phyloP scores from a whole-genome alignment of 495 filamentous ascomycete genomes.

The Pyrenopolyporus hunteri region DNA sequence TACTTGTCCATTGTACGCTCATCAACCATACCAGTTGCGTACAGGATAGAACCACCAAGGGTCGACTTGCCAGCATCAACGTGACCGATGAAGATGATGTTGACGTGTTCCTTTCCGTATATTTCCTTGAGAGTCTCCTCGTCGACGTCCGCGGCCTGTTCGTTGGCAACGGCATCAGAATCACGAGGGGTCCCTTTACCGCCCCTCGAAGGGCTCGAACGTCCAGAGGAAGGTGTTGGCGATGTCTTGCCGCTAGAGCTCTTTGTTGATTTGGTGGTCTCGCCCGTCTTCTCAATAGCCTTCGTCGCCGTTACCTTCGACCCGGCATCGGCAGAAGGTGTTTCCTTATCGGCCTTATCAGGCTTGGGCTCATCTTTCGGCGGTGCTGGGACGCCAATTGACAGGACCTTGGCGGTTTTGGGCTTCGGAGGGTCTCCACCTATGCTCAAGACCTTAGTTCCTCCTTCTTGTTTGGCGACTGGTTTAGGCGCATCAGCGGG shows the following conservation, averaged over 20 bases:
- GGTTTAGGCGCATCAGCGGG: conserved; percentile 49
- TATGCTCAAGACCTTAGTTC: conserved; percentile 61
- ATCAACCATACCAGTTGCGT: conserved; percentile 97
- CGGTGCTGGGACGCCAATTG: conserved; percentile 62
- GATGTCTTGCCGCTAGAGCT: conserved; percentile 73
- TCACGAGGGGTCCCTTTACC: conserved; percentile 65
- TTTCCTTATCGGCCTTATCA: conserved; percentile 53
- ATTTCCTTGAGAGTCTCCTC: conserved; percentile 91
- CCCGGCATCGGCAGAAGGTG: conserved; percentile 61
- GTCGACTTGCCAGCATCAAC: conserved; percentile 98
- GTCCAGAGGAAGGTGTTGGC: conserved; percentile 77
- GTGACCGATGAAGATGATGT: conserved; percentile 97
- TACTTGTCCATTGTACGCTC: conserved; percentile 98
- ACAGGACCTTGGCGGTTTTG: conserved; percentile 71
- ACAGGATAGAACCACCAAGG: conserved; percentile 88
- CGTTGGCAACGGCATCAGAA: conserved; percentile 82
- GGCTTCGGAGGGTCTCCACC: conserved; percentile 57
- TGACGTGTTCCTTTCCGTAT: conserved; percentile 98
- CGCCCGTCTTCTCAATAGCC: conserved; percentile 82
- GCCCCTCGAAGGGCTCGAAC: conserved; percentile 69
- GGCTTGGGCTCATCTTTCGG: conserved; percentile 67
- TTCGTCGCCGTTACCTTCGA: conserved; percentile 67
- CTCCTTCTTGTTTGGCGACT: conserved; percentile 52
- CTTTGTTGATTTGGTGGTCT: conserved; percentile 69
- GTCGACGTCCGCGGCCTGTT: conserved; percentile 88